phyloP scores from a whole-genome alignment of 2,329 filamentous ascomycete species.

The Aspergillus sp. region DNA sequence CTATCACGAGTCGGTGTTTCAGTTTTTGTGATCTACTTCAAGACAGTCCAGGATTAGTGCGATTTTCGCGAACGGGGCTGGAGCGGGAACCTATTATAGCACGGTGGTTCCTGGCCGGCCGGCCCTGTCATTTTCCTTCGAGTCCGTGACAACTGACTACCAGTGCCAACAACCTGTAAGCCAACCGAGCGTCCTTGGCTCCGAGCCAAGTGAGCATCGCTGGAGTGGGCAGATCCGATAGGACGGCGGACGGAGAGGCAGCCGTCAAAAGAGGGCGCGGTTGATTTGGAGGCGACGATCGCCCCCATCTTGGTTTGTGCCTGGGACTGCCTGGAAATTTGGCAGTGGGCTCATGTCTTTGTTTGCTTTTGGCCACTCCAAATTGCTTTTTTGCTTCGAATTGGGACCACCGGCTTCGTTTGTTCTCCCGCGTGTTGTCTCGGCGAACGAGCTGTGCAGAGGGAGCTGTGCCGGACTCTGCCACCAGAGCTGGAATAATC shows the following conservation, averaged over 20 bases:
- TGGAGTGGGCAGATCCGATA: no score
- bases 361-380: neutral
- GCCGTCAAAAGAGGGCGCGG: no score
- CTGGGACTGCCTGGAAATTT: neutral
- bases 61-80: neutral
- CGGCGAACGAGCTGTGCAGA: no score
- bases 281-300: neutral
- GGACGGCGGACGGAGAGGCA: no score
- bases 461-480: neutral
- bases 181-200: no score
- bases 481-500: neutral
- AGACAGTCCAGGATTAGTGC: neutral
- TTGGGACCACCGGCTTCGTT: no score
- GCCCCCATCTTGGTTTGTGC: neutral
- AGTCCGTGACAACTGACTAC: no score
- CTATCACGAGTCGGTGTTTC: slow-evolving; percentile 7
- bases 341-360: neutral
- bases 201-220: no score
- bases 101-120: neutral
- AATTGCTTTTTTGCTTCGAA: no score
- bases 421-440: no score
- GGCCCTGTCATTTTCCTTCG: neutral
- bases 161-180: no score
- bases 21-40: neutral
- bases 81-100: neutral